These are phyloP conservation scores for Mentha longifolia DNA, from an alignment of 257 asterid genomes.

Conservation along the genomic window DNA sequence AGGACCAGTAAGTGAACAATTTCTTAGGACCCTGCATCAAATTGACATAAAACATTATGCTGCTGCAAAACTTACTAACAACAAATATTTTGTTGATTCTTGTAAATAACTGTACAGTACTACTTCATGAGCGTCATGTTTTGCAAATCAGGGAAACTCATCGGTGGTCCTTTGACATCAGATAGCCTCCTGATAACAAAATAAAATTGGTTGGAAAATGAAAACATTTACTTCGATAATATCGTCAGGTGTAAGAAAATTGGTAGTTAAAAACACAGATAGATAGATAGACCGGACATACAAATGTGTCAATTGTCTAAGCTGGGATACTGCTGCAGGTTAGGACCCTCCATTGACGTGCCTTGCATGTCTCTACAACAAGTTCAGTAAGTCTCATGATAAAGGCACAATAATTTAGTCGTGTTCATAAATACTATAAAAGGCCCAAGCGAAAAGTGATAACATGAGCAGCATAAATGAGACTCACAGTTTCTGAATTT, in stretches of 20 bases:
- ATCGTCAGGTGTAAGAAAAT: neutral
- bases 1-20: constrained; percentile 70
- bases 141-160: constrained; percentile 59
- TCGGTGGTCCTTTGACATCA: constrained; percentile 57
- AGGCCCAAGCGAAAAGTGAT: constrained; percentile 16
- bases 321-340: constrained; percentile 55
- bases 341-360: constrained; percentile 77
- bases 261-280: neutral
- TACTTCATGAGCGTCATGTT: constrained; percentile 28
- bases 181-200: constrained; percentile 68
- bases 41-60: constrained; percentile 26
- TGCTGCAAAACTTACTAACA: constrained; percentile 1
- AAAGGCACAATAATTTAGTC: neutral
- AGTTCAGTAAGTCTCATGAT: constrained; percentile 24
- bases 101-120: constrained; percentile 38
- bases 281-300: constrained; percentile 35
- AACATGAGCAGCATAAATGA: neutral
- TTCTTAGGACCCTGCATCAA: constrained; percentile 70
- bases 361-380: constrained; percentile 81
- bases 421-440: neutral
- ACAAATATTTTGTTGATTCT: neutral
- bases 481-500: constrained; percentile 61
- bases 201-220: neutral
- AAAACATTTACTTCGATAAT: neutral
- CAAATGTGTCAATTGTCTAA: constrained; percentile 54